These are phyloP conservation scores for Rhododendron griersonianum DNA, from an alignment of 148 eudicot genomes.

Conservation along the genomic window DNA sequence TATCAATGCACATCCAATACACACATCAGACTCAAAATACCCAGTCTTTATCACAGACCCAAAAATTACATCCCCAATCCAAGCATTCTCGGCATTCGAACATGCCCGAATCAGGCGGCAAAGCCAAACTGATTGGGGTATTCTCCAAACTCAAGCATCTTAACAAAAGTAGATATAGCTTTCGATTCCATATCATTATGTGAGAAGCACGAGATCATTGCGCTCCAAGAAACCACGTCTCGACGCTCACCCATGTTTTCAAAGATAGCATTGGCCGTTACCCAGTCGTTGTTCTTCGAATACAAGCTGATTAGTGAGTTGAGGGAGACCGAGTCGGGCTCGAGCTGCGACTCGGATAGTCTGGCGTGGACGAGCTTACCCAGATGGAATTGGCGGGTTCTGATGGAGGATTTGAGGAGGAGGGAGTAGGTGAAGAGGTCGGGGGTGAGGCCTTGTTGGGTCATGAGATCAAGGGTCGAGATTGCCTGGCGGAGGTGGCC, in stretches of 20 bases:
- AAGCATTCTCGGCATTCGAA: too few relatives aligned
- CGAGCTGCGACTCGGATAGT: conserved; percentile 3
- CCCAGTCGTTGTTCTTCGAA: too few relatives aligned
- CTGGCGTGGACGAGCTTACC: conserved; percentile 44
- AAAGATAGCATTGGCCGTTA: too few relatives aligned
- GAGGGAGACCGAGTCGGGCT: too few relatives aligned
- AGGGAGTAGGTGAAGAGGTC: conserved; percentile 48
- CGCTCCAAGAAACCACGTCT: too few relatives aligned
- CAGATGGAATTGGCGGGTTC: conserved; percentile 40
- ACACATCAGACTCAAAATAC: conserved; percentile 40
- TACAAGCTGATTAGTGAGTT: too few relatives aligned
- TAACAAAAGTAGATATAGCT: conserved; percentile 37
- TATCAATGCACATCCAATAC: conserved; percentile 65
- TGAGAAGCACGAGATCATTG: too few relatives aligned
- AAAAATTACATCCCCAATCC: conserved; percentile 29
- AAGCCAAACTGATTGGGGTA: too few relatives aligned
- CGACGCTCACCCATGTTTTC: too few relatives aligned
- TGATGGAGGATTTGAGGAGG: conserved; percentile 56
- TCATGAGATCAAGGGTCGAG: conserved; percentile 50
- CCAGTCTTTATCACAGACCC: conserved; percentile 53
- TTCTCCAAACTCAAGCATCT: conserved; percentile 35
- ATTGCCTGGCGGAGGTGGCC: conserved; percentile 39
- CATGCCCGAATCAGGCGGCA: too few relatives aligned
- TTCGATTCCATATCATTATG: conserved; percentile 31
- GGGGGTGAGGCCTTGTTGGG: conserved; percentile 35